Evolutionary conservation across 805 yeast species (phyloP).

Genomic region (Phaffomyces opuntiae): DNA sequence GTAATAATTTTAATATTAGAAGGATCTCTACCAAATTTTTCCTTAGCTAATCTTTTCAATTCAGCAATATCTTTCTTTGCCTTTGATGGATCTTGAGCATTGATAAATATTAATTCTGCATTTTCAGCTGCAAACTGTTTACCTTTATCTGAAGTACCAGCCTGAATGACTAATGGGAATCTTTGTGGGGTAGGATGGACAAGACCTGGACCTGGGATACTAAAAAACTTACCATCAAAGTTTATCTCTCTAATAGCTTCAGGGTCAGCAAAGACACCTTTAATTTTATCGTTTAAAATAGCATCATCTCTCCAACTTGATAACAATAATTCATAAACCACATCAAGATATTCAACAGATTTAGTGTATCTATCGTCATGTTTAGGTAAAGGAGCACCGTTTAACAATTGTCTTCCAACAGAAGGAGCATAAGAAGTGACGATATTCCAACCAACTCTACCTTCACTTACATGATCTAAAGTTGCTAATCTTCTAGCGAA

Average conservation of each 20-base stretch:
- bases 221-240: constrained; percentile 32
- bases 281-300: constrained; percentile 18
- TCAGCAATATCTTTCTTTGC: constrained; percentile 26
- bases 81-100: constrained; percentile 5
- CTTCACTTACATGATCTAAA: constrained; percentile 35
- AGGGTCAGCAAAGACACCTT: constrained; percentile 33
- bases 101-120: constrained; percentile 35
- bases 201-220: constrained; percentile 33
- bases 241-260: constrained; percentile 33
- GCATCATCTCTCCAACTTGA: constrained; percentile 41
- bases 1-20: constrained; percentile 32
- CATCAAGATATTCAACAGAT: constrained; percentile 38
- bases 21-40: constrained; percentile 30
- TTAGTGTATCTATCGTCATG: constrained; percentile 38
- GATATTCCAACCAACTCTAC: constrained; percentile 43
- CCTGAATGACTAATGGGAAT: constrained; percentile 37
- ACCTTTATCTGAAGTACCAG: constrained; percentile 36
- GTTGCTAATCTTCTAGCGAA: constrained; percentile 27
- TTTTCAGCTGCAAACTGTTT: constrained; percentile 35
- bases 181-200: constrained; percentile 36
- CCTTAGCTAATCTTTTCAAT: constrained; percentile 26
- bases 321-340: constrained; percentile 32
- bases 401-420: constrained; percentile 34
- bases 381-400: constrained; percentile 22
- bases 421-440: constrained; percentile 37